Evolutionary conservation across 805 yeast genomes (phyloP).

Genomic region (Ogataea minuta): DNA sequence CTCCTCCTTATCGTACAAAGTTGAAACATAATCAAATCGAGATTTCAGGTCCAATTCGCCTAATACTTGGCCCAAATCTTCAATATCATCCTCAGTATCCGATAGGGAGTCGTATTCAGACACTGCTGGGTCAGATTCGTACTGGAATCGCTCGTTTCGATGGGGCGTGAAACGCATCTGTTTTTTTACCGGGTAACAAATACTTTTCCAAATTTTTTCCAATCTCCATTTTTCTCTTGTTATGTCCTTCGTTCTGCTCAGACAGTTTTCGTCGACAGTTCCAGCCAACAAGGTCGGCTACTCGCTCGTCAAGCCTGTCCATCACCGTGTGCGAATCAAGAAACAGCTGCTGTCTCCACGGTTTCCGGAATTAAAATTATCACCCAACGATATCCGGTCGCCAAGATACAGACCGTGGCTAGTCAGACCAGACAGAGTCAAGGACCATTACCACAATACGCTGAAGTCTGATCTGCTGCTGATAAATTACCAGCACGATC

Average conservation of each 20-base stretch:
- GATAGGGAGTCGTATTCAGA: constrained; percentile 29
- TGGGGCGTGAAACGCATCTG: constrained; percentile 33
- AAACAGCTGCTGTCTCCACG: constrained; percentile 75
- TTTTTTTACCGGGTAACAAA: constrained; percentile 6
- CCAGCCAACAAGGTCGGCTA: constrained; percentile 49
- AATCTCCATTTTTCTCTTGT: background rate
- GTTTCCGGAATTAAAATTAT: constrained; percentile 62
- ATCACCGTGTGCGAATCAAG: constrained; percentile 76
- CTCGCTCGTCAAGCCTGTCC: constrained; percentile 86
- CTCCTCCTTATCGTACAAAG: constrained; percentile 2
- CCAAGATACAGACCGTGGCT: constrained; percentile 73
- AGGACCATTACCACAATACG: constrained; percentile 72
- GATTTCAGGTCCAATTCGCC: constrained; percentile 4
- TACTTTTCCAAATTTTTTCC: constrained; percentile 2
- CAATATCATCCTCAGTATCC: constrained; percentile 18
- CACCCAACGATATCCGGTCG: constrained; percentile 74
- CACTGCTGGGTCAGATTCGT: constrained; percentile 23
- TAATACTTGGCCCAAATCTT: constrained; percentile 6
- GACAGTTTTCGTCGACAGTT: constrained; percentile 31
- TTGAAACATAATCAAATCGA: constrained; percentile 9
- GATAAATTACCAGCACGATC: constrained; percentile 70
- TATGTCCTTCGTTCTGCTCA: constrained; percentile 7
- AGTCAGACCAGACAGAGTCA: constrained; percentile 76
- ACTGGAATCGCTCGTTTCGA: constrained; percentile 22
- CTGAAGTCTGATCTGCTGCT: constrained; percentile 75